Evolutionary conservation across 768 basidiomycete genomes (phyloP), one percentile per base, ranked within the genome.

Genomic region (Daedalea quercina): DNA sequence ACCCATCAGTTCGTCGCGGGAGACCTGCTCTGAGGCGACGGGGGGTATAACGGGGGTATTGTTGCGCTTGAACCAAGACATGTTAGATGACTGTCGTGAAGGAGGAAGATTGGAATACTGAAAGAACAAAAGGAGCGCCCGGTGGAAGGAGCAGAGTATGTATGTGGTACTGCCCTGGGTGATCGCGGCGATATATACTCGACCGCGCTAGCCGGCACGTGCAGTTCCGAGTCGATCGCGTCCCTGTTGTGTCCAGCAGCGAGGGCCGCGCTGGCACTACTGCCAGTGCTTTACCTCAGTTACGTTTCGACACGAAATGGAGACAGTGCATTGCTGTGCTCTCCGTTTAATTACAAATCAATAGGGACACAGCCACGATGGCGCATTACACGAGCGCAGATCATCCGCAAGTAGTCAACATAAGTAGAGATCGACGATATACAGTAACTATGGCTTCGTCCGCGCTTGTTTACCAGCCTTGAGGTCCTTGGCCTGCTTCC

Each of bases 61-160:
- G 62, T 84, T 89, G 65, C 80, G 79, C 66, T 78, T 85, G 71
- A 81, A 85, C 61, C 81, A 77, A 60, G 81, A 77, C 85, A 87
- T 87, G 63, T 53, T 26, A 12, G 37, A 40, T 19, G 43, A 44
- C 52, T 26, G 44, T 20, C 24, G 4, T 24, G 24, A 37, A 44
- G n/a, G 51, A 35, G 17, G n/a, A 37, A 37, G n/a, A 53, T 22
- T 9, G 20, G 52, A 44, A 15, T 22, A 17, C 1, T 17, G 31
- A 13, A 20, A 31, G 20, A 17, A 35, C 33, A 37, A 35, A 45
- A 41, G 12, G 24, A 43, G 42, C 6, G 51, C 20, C 12, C 24
- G 53, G 37, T 17, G 34, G 49, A 28, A 20, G 49, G 37, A 23
- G 54, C 17, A 41, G 58, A 45, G 46, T 11, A n/a, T n/a, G n/a